Evolutionary conservation across 176 grass and related monocot species (phyloP).

Genomic region (Triticum timopheevii): DNA sequence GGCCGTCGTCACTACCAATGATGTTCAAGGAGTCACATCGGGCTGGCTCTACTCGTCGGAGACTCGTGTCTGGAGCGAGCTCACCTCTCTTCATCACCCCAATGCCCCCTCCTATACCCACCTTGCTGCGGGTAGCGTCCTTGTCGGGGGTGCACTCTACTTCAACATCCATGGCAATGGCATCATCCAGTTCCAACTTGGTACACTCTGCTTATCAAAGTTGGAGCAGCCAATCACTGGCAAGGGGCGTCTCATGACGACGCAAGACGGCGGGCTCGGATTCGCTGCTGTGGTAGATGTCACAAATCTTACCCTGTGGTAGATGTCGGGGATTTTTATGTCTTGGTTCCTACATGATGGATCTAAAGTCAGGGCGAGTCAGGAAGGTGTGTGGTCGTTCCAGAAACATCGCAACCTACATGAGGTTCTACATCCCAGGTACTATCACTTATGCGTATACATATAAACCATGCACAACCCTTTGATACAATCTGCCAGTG

Average conservation of each 20-base stretch:
- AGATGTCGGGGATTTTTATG: too few relatives aligned
- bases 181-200: background rate
- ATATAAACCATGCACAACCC: too few relatives aligned
- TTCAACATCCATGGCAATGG: background rate
- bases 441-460: too few relatives aligned
- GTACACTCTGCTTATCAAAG: background rate
- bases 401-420: too few relatives aligned
- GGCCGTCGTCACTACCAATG: too few relatives aligned
- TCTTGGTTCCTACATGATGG: too few relatives aligned
- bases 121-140: background rate
- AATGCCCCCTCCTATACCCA: background rate
- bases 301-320: background rate
- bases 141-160: background rate
- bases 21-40: too few relatives aligned
- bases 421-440: too few relatives aligned
- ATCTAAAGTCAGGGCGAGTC: too few relatives aligned
- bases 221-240: background rate
- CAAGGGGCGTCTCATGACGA: background rate
- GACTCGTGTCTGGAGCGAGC: background rate
- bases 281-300: background rate
- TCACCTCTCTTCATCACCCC: background rate
- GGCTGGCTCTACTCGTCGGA: too few relatives aligned
- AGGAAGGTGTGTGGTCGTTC: too few relatives aligned
- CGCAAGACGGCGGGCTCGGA: background rate
- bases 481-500: too few relatives aligned